Evolutionary conservation across 106 monocot species (phyloP).

Genomic region (Allium sativum): DNA sequence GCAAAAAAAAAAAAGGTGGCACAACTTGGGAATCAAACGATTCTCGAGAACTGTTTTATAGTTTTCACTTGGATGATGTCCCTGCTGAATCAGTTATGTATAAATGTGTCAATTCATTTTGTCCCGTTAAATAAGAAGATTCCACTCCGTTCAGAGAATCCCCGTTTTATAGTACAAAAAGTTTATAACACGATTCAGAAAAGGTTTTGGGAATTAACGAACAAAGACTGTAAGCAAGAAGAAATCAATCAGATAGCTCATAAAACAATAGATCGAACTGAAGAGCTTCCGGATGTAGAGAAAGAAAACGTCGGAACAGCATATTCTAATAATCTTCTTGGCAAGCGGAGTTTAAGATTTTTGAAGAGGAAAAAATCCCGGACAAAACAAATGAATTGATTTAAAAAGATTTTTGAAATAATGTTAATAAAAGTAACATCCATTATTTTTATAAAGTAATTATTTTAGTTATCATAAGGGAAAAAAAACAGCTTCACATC

Average conservation of each 20-base stretch:
- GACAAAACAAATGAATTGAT: no score
- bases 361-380: no score
- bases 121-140: constrained; percentile 76
- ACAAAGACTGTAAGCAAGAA: constrained; percentile 79
- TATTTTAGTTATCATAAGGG: no score
- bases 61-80: constrained; percentile 90
- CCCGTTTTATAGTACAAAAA: constrained; percentile 86
- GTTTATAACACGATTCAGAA: constrained; percentile 80
- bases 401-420: no score
- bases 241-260: constrained; percentile 74
- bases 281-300: constrained; percentile 72
- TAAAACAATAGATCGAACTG: constrained; percentile 62
- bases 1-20: constrained; percentile 77
- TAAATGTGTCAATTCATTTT: constrained; percentile 89
- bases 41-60: constrained; percentile 83
- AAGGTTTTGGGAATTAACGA: constrained; percentile 81
- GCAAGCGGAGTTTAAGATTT: constrained; percentile 41
- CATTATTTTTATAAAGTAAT: no score
- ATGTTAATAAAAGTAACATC: no score
- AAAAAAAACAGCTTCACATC: no score
- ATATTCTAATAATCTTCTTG: constrained; percentile 22
- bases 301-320: constrained; percentile 19
- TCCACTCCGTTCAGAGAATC: constrained; percentile 56
- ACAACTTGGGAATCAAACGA: constrained; percentile 69
- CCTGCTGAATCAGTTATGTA: constrained; percentile 99